Evolutionary conservation across 2,329 filamentous ascomycete species (phyloP).

Genomic region (Paracoccidioides lutzii): DNA sequence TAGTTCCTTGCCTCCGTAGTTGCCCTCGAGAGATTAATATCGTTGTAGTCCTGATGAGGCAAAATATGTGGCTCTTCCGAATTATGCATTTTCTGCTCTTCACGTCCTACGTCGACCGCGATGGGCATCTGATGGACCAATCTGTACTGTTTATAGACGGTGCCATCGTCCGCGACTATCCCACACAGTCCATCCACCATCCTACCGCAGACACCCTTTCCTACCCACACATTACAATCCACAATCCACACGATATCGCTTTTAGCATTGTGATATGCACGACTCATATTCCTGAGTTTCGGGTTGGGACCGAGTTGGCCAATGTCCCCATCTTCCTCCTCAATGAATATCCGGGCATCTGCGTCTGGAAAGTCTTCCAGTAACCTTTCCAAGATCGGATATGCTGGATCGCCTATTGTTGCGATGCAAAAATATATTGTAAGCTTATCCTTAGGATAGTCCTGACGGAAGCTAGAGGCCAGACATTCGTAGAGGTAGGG

Average conservation of each 20-base stretch:
- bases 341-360: slow-evolving; percentile 63
- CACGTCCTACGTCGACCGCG: slow-evolving; percentile 54
- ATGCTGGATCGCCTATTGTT: slow-evolving; percentile 60
- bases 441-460: slow-evolving; percentile 63
- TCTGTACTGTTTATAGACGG: slow-evolving; percentile 49
- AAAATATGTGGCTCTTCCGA: slow-evolving; percentile 9
- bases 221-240: slow-evolving; percentile 94
- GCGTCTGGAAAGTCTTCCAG: slow-evolving; percentile 58
- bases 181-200: slow-evolving; percentile 85
- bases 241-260: slow-evolving; percentile 87
- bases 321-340: slow-evolving; percentile 53
- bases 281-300: slow-evolving; percentile 95
- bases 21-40: slow-evolving; percentile 6
- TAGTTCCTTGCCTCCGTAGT: slow-evolving; percentile 2
- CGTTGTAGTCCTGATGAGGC: background rate
- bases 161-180: slow-evolving; percentile 33
- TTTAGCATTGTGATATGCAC: slow-evolving; percentile 77
- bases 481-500: slow-evolving; percentile 86
- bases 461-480: slow-evolving; percentile 68
- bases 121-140: slow-evolving; percentile 92
- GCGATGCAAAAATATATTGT: slow-evolving; percentile 75
- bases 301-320: slow-evolving; percentile 77
- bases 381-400: slow-evolving; percentile 58
- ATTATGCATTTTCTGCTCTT: slow-evolving; percentile 18
- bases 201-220: slow-evolving; percentile 61